Percentiles rank a stretch among this genome's conserved stretches.
These are phyloP conservation scores for Diaporthe sp. DNA, from an alignment of 2,329 filamentous ascomycete genomes.

Conservation along the genomic window DNA sequence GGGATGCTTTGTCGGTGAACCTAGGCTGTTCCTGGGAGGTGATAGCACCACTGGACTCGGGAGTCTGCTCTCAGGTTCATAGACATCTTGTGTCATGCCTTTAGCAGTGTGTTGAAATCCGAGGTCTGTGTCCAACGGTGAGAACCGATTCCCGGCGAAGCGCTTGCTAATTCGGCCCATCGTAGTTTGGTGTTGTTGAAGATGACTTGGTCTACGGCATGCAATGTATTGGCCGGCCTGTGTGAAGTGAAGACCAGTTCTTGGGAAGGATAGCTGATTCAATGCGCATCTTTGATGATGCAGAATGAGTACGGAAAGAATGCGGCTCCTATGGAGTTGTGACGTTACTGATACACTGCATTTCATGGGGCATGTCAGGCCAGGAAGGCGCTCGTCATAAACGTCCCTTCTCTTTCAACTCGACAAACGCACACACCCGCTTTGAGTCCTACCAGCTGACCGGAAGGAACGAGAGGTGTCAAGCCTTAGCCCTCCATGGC, in stretches of 20 bases:
- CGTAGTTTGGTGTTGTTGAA: neutral
- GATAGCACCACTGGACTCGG: neutral
- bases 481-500: neutral
- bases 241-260: neutral
- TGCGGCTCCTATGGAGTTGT: neutral
- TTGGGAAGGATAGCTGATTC: neutral
- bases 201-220: neutral
- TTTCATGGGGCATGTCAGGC: neutral
- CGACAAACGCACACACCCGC: no score
- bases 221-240: neutral
- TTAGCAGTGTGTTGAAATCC: neutral
- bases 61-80: neutral
- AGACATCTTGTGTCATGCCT: conserved; percentile 9
- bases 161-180: neutral
- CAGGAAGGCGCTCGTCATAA: neutral
- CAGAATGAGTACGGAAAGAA: neutral
- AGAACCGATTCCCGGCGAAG: neutral
- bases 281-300: neutral
- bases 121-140: neutral
- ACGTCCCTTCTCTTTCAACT: neutral
- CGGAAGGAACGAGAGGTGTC: neutral
- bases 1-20: neutral
- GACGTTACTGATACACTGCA: neutral
- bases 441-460: no score
- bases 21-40: neutral